Conservation (phyloP, 768 basidiomycete genomes). For the Gelatoporia subvermispora region DNA sequence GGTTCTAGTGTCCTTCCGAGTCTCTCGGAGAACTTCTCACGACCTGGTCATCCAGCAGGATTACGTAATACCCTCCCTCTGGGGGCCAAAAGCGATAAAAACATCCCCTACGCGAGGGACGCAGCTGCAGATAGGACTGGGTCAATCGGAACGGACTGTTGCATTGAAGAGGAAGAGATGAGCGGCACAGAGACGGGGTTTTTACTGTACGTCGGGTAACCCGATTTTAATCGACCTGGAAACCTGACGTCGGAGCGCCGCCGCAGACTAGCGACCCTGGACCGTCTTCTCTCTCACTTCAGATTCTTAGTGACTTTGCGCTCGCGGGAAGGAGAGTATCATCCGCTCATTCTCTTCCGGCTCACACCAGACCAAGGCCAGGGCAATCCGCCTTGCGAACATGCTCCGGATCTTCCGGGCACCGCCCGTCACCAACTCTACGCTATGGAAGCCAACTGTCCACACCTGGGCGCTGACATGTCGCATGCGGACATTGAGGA, state of each 20-base stretch:
- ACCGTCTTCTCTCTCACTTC: slow-evolving; percentile 46
- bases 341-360: slow-evolving; percentile 62
- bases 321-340: slow-evolving; percentile 53
- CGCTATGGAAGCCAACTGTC: slow-evolving; percentile 77
- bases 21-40: too few species aligned
- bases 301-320: slow-evolving; percentile 57
- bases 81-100: too few species aligned
- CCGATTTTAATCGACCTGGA: neutral
- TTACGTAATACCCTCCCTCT: too few species aligned
- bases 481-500: slow-evolving; percentile 78
- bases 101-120: too few species aligned
- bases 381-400: slow-evolving; percentile 4
- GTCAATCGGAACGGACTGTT: too few species aligned
- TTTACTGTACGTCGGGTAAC: neutral
- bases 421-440: slow-evolving; percentile 44
- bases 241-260: too few species aligned
- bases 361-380: slow-evolving; percentile 33
- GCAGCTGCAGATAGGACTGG: too few species aligned
- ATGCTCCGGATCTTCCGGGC: slow-evolving; percentile 2
- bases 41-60: too few species aligned
- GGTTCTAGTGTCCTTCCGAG: too few species aligned
- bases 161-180: too few species aligned
- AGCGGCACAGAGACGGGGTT: neutral
- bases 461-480: slow-evolving; percentile 76
- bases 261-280: slow-evolving; percentile 40